Percentiles rank a stretch among this genome's conserved stretches.
phyloP scores from a whole-genome alignment of 2,329 filamentous ascomycete species.

The Colletotrichum australisinense region DNA sequence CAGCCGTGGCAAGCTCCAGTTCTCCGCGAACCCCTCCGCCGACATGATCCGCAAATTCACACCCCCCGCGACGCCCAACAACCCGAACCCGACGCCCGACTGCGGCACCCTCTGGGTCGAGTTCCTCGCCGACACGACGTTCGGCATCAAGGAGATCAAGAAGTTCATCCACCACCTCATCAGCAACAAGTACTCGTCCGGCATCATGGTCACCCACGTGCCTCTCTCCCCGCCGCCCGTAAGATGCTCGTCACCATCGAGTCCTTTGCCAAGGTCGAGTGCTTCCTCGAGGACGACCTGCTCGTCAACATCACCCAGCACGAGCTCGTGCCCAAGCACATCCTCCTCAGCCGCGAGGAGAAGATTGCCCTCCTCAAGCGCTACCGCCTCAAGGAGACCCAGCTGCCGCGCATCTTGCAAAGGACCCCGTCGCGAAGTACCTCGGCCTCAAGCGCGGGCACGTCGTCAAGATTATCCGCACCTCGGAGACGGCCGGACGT shows the following conservation, averaged over 20 bases:
- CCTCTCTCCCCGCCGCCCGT: conserved; percentile 86
- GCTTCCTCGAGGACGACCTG: conserved; percentile 95
- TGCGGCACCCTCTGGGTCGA: conserved; percentile 94
- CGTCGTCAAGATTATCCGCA: conserved; percentile 98
- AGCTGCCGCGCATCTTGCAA: conserved; percentile 90
- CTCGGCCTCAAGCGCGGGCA: conserved; percentile 90
- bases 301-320: conserved; percentile 98
- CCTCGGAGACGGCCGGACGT: conserved; percentile 92
- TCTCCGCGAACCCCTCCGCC: conserved; percentile 86
- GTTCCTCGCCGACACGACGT: conserved; percentile 82
- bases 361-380: conserved; percentile 86
- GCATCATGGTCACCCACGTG: conserved; percentile 88
- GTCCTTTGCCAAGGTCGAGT: conserved; percentile 85
- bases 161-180: conserved; percentile 86
- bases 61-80: conserved; percentile 73
- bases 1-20: conserved; percentile 86
- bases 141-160: conserved; percentile 94
- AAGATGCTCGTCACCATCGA: conserved; percentile 86
- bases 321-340: conserved; percentile 94
- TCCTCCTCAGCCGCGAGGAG: conserved; percentile 90
- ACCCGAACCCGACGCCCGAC: conserved; percentile 77
- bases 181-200: conserved; percentile 85
- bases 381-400: conserved; percentile 97
- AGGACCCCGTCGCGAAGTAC: conserved; percentile 93
- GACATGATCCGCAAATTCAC: conserved; percentile 89